Evolutionary conservation across 164 flowering plant species (phyloP).

Genomic region (Paratinospora sagittata): DNA sequence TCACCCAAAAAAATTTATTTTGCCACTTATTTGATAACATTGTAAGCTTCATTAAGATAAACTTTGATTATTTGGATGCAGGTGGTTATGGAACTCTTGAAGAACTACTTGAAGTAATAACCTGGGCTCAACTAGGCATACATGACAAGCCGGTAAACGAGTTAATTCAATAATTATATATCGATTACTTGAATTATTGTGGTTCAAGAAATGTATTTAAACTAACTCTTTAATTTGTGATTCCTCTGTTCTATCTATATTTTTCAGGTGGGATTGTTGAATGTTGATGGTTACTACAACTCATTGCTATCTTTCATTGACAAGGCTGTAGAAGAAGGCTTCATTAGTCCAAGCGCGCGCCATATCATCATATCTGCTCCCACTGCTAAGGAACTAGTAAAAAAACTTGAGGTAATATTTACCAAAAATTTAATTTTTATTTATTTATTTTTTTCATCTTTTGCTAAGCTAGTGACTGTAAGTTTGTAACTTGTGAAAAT

Average conservation of each 20-base stretch:
- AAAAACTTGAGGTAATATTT: constrained; percentile 60
- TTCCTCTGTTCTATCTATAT: not conserved
- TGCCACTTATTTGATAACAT: too few relatives aligned
- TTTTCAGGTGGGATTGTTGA: constrained; percentile 59
- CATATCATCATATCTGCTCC: constrained; percentile 73
- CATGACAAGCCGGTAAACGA: constrained; percentile 60
- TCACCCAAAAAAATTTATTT: too few relatives aligned
- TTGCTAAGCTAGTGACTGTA: too few relatives aligned
- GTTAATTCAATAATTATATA: not conserved
- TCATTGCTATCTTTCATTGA: constrained; percentile 62
- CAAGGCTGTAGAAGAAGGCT: constrained; percentile 75
- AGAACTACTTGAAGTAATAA: constrained; percentile 63
- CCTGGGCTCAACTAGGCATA: constrained; percentile 76
- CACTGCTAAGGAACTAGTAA: constrained; percentile 52
- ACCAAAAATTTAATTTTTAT: not conserved
- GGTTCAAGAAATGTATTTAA: not conserved
- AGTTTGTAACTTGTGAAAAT: not conserved
- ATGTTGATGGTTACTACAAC: constrained; percentile 76
- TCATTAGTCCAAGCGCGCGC: constrained; percentile 58
- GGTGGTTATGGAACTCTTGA: constrained; percentile 78
- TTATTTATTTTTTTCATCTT: too few relatives aligned
- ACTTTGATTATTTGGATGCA: constrained; percentile 14
- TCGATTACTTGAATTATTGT: not conserved
- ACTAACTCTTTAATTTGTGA: not conserved
- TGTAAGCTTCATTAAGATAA: not conserved